These are phyloP conservation scores for Toxicodendron radicans DNA, from an alignment of 345 rosid genomes.

Conservation along the genomic window DNA sequence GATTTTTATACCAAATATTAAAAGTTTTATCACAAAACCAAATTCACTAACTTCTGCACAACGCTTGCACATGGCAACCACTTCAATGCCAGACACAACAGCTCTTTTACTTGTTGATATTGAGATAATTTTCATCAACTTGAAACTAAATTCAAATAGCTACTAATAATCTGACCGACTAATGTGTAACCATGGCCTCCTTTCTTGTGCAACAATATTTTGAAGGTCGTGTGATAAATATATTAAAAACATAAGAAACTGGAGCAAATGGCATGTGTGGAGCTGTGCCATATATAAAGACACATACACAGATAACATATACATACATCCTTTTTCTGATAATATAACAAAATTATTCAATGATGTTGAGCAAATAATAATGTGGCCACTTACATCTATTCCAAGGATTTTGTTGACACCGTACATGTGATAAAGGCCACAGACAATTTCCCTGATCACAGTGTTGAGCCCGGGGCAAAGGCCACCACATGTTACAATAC, in stretches of 20 bases:
- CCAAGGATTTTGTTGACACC: slow-evolving; percentile 78
- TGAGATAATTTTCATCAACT: background rate
- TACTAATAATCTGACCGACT: background rate
- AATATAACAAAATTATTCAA: background rate
- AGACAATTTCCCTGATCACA: slow-evolving; percentile 80
- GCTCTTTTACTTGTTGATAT: background rate
- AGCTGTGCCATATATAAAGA: background rate
- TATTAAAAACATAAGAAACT: background rate
- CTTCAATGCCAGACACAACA: background rate
- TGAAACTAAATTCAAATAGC: background rate
- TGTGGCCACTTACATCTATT: slow-evolving; percentile 57
- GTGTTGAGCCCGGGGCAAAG: slow-evolving; percentile 95
- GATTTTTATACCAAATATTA: background rate
- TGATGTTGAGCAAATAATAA: background rate
- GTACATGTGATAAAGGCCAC: slow-evolving; percentile 78
- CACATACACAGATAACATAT: background rate
- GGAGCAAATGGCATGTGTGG: background rate
- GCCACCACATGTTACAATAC: slow-evolving; percentile 94
- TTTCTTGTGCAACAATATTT: background rate
- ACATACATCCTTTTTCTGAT: background rate
- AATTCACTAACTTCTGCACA: background rate
- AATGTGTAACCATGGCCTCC: background rate
- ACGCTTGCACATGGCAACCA: background rate
- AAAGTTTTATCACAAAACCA: background rate
- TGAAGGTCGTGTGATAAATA: background rate